Conservation (phyloP, 139 green algal species). For the Chlorella vulgaris region DNA sequence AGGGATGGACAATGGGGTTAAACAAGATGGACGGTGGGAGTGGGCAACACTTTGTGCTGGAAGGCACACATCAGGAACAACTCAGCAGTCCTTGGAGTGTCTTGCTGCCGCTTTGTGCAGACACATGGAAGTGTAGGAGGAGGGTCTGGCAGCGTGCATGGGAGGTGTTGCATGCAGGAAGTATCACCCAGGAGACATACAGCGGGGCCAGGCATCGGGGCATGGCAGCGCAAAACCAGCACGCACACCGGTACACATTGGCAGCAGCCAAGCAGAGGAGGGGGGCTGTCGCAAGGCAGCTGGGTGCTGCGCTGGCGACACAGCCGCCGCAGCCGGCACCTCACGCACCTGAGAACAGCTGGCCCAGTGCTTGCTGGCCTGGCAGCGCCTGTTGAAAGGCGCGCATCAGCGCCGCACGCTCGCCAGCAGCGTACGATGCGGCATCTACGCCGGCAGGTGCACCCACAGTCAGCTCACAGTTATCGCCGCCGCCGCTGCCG, state of each 20-base stretch:
- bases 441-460: slow-evolving; percentile 16
- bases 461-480: background rate
- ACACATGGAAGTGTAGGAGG: background rate
- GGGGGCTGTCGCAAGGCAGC: background rate
- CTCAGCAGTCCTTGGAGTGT: background rate
- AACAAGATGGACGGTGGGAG: too few species aligned
- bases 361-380: slow-evolving; percentile 42
- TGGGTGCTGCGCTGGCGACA: background rate
- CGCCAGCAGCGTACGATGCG: slow-evolving; percentile 29
- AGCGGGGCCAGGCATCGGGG: background rate
- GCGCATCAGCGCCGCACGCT: slow-evolving; percentile 30
- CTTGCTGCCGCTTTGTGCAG: background rate
- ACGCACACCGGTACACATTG: background rate
- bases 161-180: background rate
- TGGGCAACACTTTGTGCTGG: background rate
- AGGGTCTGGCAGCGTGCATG: background rate
- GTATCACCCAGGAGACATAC: background rate
- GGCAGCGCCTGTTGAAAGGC: slow-evolving; percentile 46
- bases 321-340: background rate
- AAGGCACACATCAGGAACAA: background rate
- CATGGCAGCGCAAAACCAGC: too few species aligned
- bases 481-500: background rate
- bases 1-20: background rate
- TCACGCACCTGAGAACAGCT: slow-evolving; percentile 39
- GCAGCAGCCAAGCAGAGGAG: background rate